phyloP scores from a whole-genome alignment of 345 rosid species.

The Eutrema yunnanense region DNA sequence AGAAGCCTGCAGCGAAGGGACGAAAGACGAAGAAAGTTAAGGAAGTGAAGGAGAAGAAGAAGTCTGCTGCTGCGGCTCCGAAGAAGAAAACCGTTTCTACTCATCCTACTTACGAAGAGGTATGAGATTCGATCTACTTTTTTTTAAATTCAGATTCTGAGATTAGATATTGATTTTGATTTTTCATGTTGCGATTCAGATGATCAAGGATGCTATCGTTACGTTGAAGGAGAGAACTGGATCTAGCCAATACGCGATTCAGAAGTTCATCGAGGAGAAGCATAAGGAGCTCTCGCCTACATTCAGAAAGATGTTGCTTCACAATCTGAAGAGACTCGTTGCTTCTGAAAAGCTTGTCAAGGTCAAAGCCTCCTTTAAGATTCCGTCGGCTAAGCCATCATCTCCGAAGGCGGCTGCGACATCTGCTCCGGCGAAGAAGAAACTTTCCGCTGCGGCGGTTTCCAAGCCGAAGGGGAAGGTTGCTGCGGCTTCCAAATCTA shows the following conservation, averaged over 20 bases:
- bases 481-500: slow-evolving; percentile 7
- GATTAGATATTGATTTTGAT: slow-evolving; percentile 1
- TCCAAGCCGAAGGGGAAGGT: slow-evolving; percentile 35
- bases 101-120: slow-evolving; percentile 82
- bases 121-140: slow-evolving; percentile 12
- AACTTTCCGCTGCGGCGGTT: not conserved
- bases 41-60: slow-evolving; percentile 42
- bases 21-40: slow-evolving; percentile 40
- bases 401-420: slow-evolving; percentile 6
- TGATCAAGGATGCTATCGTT: slow-evolving; percentile 70
- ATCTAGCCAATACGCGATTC: slow-evolving; percentile 83
- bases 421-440: slow-evolving; percentile 26
- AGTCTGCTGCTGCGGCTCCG: slow-evolving; percentile 26
- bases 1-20: slow-evolving; percentile 33
- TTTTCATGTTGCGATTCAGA: slow-evolving; percentile 29
- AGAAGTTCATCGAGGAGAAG: slow-evolving; percentile 75
- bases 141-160: not conserved
- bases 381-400: slow-evolving; percentile 35
- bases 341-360: slow-evolving; percentile 61
- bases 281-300: slow-evolving; percentile 49
- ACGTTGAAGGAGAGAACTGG: slow-evolving; percentile 79
- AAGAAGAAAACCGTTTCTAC: slow-evolving; percentile 40
- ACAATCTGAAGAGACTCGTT: slow-evolving; percentile 64
- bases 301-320: slow-evolving; percentile 58
- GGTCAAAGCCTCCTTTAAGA: slow-evolving; percentile 70